phyloP scores from a whole-genome alignment of 495 filamentous ascomycete species.

The Neurospora sp. region DNA sequence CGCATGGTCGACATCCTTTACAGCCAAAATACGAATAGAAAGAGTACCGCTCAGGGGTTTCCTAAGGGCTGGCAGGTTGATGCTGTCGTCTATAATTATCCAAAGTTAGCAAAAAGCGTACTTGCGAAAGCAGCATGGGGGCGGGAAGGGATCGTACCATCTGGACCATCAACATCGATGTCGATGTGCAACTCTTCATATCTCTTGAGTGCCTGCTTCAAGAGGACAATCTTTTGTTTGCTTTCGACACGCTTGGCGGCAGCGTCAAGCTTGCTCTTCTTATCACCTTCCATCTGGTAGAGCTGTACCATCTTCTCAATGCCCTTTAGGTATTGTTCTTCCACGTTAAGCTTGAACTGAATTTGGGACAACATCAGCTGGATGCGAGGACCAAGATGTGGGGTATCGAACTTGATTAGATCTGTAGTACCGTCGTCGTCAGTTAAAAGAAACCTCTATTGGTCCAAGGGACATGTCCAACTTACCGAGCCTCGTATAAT shows the following conservation, averaged over 20 bases:
- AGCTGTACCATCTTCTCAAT: conserved; percentile 99
- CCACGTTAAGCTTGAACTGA: conserved; percentile 97
- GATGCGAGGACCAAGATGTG: conserved; percentile 90
- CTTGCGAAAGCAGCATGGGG: background rate
- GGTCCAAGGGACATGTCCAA: conserved; percentile 1
- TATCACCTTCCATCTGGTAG: conserved; percentile 96
- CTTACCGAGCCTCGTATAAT: conserved; percentile 94
- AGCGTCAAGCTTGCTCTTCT: conserved; percentile 87
- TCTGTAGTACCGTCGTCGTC: conserved; percentile 40
- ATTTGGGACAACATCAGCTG: conserved; percentile 98
- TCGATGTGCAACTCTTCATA: conserved; percentile 98
- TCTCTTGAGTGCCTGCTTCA: conserved; percentile 90
- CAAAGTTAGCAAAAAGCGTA: conserved; percentile 5
- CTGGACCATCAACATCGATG: conserved; percentile 73
- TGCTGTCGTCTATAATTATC: conserved; percentile 67
- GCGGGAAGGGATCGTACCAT: conserved; percentile 51
- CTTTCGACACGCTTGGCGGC: conserved; percentile 84
- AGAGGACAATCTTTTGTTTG: conserved; percentile 91
- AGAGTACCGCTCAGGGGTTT: conserved; percentile 89
- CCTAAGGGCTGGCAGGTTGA: conserved; percentile 87
- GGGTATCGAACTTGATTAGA: conserved; percentile 97
- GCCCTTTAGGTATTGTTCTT: conserved; percentile 98
- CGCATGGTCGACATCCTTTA: conserved; percentile 93
- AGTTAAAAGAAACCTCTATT: background rate
- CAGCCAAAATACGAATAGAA: conserved; percentile 72